Evolutionary conservation across 1,284 basidiomycete genomes (phyloP).

Genomic region (Heterobasidion irregulare): DNA sequence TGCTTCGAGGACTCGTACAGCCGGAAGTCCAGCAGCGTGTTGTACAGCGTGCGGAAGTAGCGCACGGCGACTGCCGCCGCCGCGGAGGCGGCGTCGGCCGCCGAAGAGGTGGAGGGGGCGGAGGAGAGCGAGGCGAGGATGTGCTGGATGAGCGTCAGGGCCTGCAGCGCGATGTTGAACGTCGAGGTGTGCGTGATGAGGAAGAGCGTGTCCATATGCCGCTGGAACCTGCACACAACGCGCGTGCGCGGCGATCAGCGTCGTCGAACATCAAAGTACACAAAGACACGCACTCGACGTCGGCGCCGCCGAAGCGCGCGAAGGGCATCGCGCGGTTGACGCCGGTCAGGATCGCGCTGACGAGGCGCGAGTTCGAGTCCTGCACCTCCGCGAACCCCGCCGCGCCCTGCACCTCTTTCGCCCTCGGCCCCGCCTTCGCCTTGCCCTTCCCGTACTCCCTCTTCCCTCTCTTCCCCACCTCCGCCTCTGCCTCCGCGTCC

Average conservation of each 20-base stretch:
- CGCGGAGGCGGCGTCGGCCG: conserved; percentile 13
- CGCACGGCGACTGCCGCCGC: conserved; percentile 64
- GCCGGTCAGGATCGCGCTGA: conserved; percentile 90
- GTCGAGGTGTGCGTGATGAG: conserved; percentile 90
- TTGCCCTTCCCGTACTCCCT: conserved; percentile 19
- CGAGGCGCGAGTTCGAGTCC: conserved; percentile 75
- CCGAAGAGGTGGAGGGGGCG: conserved; percentile 26
- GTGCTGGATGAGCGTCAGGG: conserved; percentile 88
- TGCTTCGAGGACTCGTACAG: conserved; percentile 86
- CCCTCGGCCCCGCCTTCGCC: conserved; percentile 23
- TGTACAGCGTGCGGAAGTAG: conserved; percentile 90
- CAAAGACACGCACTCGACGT: conserved; percentile 33
- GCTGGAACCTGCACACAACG: conserved; percentile 51
- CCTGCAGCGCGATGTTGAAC: conserved; percentile 96
- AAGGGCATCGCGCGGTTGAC: conserved; percentile 95
- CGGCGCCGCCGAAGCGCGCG: conserved; percentile 62
- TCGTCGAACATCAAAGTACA: background rate
- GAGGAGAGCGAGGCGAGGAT: conserved; percentile 40
- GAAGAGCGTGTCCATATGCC: conserved; percentile 92
- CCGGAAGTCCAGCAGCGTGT: conserved; percentile 80
- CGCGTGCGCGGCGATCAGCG: conserved; percentile 3
- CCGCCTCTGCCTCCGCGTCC: background rate
- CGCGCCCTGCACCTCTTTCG: conserved; percentile 40
- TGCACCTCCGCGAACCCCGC: conserved; percentile 69
- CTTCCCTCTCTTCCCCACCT: conserved; percentile 20